Percentiles rank a stretch among this genome's conserved stretches.
Evolutionary conservation across 2,329 filamentous ascomycete genomes (phyloP).

Genomic region (Ophiognomonia clavigignenti-juglandacearum): DNA sequence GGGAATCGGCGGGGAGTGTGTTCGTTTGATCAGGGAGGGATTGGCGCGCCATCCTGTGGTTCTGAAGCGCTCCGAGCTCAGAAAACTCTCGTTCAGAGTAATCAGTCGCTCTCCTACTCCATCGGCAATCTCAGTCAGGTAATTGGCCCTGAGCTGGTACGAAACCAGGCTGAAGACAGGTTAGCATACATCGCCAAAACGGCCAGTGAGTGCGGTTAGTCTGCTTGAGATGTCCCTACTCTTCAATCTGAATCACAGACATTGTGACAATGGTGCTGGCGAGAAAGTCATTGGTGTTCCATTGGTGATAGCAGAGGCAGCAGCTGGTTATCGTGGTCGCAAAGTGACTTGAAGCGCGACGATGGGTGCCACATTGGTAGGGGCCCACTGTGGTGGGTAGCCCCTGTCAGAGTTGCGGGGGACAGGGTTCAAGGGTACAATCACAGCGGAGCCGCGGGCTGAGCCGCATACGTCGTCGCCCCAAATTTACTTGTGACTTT

Average conservation of each 20-base stretch:
- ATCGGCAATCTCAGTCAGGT: constrained; percentile 75
- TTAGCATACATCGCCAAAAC: not conserved
- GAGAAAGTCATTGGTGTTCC: not conserved
- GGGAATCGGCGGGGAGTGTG: constrained; percentile 80
- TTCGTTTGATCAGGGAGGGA: constrained; percentile 71
- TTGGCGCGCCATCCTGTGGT: constrained; percentile 75
- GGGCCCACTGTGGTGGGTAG: not conserved
- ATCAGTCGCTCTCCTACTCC: constrained; percentile 82
- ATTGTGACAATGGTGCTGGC: constrained; percentile 22
- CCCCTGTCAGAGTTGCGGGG: not conserved
- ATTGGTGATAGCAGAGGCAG: not conserved
- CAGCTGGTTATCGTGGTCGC: too few species aligned
- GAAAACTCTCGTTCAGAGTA: constrained; percentile 71
- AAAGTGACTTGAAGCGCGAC: too few species aligned
- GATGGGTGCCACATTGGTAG: too few species aligned
- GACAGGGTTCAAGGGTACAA: too few species aligned
- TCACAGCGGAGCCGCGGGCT: too few species aligned
- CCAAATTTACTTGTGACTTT: too few species aligned
- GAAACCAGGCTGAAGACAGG: constrained; percentile 60
- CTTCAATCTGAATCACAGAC: constrained; percentile 41
- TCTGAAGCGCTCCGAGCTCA: constrained; percentile 78
- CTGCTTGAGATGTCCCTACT: too few species aligned
- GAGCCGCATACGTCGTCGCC: too few species aligned
- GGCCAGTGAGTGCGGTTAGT: not conserved
- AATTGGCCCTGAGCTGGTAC: constrained; percentile 76